Percentiles rank a stretch among this genome's conserved stretches.
phyloP scores from a whole-genome alignment of 495 filamentous ascomycete species.

The Penicillium verhagenii region DNA sequence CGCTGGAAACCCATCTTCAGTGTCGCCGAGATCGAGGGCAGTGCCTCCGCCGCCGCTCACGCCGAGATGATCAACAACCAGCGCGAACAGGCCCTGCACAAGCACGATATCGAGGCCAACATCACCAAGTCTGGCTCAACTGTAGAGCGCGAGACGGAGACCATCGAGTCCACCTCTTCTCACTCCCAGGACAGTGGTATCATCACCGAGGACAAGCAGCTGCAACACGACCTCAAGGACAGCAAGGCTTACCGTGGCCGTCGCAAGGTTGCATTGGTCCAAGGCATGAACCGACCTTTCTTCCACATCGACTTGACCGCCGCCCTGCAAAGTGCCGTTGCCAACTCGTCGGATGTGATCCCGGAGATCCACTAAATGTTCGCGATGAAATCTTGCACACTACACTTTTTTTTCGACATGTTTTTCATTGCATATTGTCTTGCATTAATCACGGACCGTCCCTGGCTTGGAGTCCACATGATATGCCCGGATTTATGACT shows the following conservation, averaged over 20 bases:
- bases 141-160: conserved; percentile 32
- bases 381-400: neutral
- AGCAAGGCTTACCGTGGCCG: conserved; percentile 44
- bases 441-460: conserved; percentile 21
- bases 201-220: conserved; percentile 38
- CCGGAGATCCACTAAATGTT: conserved; percentile 13
- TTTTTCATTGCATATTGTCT: conserved; percentile 2
- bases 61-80: conserved; percentile 59
- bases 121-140: conserved; percentile 26
- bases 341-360: conserved; percentile 52
- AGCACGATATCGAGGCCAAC: conserved; percentile 42
- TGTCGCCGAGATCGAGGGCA: conserved; percentile 83
- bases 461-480: conserved; percentile 25
- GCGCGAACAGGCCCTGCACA: conserved; percentile 42
- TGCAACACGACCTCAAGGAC: conserved; percentile 45
- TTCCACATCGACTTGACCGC: conserved; percentile 96
- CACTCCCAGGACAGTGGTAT: conserved; percentile 30
- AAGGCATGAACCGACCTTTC: conserved; percentile 82
- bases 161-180: conserved; percentile 30
- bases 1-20: conserved; percentile 97
- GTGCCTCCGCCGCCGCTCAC: conserved; percentile 62
- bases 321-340: conserved; percentile 84
- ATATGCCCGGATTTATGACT: conserved; percentile 21
- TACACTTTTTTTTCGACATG: neutral
- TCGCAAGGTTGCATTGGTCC: conserved; percentile 63